A percentile compares a stretch with the other conserved stretches of the same genome.
Conservation (phyloP, 1,139 yeast genomes). For the Protomyces pachydermus region DNA sequence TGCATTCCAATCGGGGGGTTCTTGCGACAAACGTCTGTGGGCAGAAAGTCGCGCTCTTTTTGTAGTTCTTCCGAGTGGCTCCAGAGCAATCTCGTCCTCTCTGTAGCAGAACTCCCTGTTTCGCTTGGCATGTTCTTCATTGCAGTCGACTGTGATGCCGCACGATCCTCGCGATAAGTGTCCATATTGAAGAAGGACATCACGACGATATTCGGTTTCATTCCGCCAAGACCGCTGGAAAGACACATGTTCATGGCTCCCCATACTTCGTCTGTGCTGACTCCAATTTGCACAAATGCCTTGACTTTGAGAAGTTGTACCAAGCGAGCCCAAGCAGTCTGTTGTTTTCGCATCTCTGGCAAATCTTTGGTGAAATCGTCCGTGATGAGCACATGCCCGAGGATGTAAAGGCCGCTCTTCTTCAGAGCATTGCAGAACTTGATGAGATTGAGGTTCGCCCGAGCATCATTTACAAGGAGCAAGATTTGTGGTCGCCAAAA, state of each 20-base stretch:
- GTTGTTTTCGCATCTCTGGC: constrained; percentile 65
- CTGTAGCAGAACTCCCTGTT: background rate
- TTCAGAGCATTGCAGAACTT: constrained; percentile 91
- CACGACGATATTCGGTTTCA: constrained; percentile 93
- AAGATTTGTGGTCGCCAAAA: constrained; percentile 96
- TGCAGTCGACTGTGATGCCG: background rate
- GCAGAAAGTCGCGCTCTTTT: constrained; percentile 43
- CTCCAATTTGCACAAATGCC: constrained; percentile 88
- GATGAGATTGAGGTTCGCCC: constrained; percentile 84
- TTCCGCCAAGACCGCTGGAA: constrained; percentile 94
- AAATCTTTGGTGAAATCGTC: constrained; percentile 56
- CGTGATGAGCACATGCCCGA: constrained; percentile 78
- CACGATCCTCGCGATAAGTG: background rate
- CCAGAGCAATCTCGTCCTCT: background rate
- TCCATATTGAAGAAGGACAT: constrained; percentile 69
- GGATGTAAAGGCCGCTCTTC: constrained; percentile 62
- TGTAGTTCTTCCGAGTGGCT: background rate
- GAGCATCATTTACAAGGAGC: constrained; percentile 79
- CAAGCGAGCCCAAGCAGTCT: constrained; percentile 74
- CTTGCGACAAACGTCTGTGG: constrained; percentile 73
- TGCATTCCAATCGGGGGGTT: constrained; percentile 65
- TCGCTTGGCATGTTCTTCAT: background rate
- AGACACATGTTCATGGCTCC: constrained; percentile 89
- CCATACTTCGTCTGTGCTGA: constrained; percentile 86
- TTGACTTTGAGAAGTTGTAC: constrained; percentile 73